phyloP scores from a whole-genome alignment of 1,284 basidiomycete species.

The Blastosporella zonata region DNA sequence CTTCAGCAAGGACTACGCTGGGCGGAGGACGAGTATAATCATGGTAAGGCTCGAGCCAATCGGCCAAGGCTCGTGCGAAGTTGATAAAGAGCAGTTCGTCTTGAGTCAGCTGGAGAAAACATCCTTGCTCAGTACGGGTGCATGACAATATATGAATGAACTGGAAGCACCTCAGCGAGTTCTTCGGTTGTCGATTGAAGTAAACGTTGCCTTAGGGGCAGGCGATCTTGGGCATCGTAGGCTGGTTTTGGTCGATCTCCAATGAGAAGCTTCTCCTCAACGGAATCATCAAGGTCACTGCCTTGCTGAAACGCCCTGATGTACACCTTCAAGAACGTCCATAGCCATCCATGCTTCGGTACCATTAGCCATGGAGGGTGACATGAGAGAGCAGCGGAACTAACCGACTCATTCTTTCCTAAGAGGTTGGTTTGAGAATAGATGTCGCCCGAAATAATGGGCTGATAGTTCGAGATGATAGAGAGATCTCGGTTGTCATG shows the following conservation, averaged over 20 bases:
- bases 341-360: slow-evolving; percentile 60
- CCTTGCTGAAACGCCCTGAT: slow-evolving; percentile 72
- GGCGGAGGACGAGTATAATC: slow-evolving; percentile 67
- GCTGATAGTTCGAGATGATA: slow-evolving; percentile 78
- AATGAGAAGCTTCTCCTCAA: slow-evolving; percentile 74
- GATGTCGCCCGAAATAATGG: slow-evolving; percentile 45
- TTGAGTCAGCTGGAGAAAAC: slow-evolving; percentile 50
- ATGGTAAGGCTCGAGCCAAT: slow-evolving; percentile 76
- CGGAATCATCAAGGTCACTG: slow-evolving; percentile 71
- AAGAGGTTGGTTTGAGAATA: slow-evolving; percentile 68
- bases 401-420: slow-evolving; percentile 58
- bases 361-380: not conserved
- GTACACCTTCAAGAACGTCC: slow-evolving; percentile 69
- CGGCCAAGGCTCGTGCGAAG: slow-evolving; percentile 56
- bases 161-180: slow-evolving; percentile 45
- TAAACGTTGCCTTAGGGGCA: slow-evolving; percentile 57
- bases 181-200: slow-evolving; percentile 48
- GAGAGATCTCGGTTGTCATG: slow-evolving; percentile 81
- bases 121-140: not conserved
- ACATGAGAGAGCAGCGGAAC: slow-evolving; percentile 7
- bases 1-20: slow-evolving; percentile 66
- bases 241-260: slow-evolving; percentile 73
- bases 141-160: not conserved
- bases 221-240: slow-evolving; percentile 44
- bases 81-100: slow-evolving; percentile 58